Base-by-base conservation (phyloP, 768 basidiomycete genomes). In the Serendipita sp. region DNA sequence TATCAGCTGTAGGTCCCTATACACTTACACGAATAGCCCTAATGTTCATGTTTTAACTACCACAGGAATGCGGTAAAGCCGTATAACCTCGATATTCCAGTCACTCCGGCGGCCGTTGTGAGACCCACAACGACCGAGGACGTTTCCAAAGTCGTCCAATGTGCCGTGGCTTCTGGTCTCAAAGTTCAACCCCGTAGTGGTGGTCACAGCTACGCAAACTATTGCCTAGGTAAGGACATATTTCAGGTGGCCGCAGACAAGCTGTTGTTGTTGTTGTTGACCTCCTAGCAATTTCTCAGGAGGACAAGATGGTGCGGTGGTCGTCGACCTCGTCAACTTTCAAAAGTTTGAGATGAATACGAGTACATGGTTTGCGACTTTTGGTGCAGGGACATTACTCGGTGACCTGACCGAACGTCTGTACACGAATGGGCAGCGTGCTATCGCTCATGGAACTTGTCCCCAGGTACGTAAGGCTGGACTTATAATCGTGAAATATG, bases 391-490 rank as follows among this genome's bases (percentile, higher is more conserved):
- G 5, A 71, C 69, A 37, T 64, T 68, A n/a, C 68, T 73, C 4
- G 66, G 63, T 10, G 73, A 71, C 37, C 64, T 73, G 11, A 71
- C 70, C 4, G 41, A 64, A 10, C 51, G 65, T 16, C 44, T 74
- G 66, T 10, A 56, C 58, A 41, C 70, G 45, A 46, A 65, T 3
- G 65, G 70, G 51, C 38, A 69, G 37, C 69, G 72, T 16, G 74
- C 72, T 0, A 11, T 75, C 8, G 65, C 70, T 7, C 74, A 73
- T 62, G 74, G 74, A 1, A 70, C 70, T 7, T 75, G 75, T 53
- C 72, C 73, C 1, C 69, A 69, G 28, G 73, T 74, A 7, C 71
- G 73, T 0, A 24, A 24, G 24, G 24, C 24, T 24, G 24, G 1
- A 24, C 24, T 24, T 24, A 24, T 24, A 1, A 24, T 24, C 24